Evolutionary conservation across 495 filamentous ascomycete species (phyloP).

Genomic region (Penicillium maclennaniae): DNA sequence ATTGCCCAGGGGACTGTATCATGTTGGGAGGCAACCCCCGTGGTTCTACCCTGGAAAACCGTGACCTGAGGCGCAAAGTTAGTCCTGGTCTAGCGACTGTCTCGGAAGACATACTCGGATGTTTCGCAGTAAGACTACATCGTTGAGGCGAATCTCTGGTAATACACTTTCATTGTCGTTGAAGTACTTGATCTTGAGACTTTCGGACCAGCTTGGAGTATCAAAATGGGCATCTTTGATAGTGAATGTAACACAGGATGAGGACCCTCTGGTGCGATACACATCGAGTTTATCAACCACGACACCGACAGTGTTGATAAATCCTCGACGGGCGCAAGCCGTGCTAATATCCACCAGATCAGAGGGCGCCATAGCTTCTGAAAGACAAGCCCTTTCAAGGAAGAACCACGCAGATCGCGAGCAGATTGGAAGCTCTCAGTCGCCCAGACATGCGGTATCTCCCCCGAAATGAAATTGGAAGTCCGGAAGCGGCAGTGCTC

Average conservation of each 20-base stretch:
- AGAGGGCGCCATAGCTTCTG: slow-evolving; percentile 17
- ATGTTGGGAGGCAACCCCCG: slow-evolving; percentile 29
- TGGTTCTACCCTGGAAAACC: slow-evolving; percentile 16
- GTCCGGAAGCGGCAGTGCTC: not conserved
- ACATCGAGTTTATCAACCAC: slow-evolving; percentile 42
- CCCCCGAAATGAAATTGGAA: not conserved
- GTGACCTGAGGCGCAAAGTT: slow-evolving; percentile 20
- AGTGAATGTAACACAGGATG: slow-evolving; percentile 46
- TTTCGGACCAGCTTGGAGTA: slow-evolving; percentile 28
- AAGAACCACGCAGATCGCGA: not conserved
- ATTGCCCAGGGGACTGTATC: slow-evolving; percentile 35
- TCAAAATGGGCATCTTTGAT: slow-evolving; percentile 42
- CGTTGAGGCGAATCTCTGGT: slow-evolving; percentile 37
- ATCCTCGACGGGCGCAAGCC: slow-evolving; percentile 26
- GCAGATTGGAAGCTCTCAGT: not conserved
- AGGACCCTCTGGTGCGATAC: slow-evolving; percentile 27
- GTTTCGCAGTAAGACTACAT: slow-evolving; percentile 46
- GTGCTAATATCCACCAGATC: slow-evolving; percentile 34
- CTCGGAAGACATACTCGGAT: slow-evolving; percentile 31
- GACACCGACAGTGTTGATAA: slow-evolving; percentile 44
- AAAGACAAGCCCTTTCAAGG: not conserved
- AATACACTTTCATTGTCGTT: slow-evolving; percentile 32
- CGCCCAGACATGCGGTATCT: not conserved
- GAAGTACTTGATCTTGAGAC: slow-evolving; percentile 51
- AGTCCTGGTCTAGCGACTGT: not conserved